Evolutionary conservation across 169 alveolate genomes (phyloP).

Genomic region (Cryptosporidium parvum): DNA sequence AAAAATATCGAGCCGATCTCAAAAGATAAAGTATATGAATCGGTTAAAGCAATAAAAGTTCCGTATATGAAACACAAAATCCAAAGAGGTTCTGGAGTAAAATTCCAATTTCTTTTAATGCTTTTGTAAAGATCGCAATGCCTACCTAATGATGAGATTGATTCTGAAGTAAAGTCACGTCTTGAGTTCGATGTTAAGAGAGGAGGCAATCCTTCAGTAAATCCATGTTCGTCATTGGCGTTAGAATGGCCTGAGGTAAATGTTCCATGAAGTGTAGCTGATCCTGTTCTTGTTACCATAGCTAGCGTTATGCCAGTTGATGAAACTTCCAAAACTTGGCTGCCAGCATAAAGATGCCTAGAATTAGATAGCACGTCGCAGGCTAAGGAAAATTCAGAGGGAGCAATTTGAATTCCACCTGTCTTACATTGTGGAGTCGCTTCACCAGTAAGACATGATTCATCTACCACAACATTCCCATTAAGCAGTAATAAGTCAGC

Average conservation of each 20-base stretch:
- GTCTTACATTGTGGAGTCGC: constrained; percentile 72
- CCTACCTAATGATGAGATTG: not conserved
- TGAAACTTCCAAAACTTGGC: constrained; percentile 39
- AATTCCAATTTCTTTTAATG: constrained; percentile 20
- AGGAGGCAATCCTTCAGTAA: not conserved
- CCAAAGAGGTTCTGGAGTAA: constrained; percentile 45
- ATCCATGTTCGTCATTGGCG: not conserved
- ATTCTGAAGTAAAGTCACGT: not conserved
- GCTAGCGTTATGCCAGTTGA: constrained; percentile 22
- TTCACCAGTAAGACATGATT: constrained; percentile 88
- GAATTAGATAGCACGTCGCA: not conserved
- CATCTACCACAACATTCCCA: constrained; percentile 86
- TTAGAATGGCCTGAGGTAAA: not conserved
- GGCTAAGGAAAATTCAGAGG: not conserved
- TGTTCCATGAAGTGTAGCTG: constrained; percentile 23
- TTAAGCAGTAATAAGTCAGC: constrained; percentile 85
- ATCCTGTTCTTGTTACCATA: constrained; percentile 47
- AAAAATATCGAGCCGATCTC: constrained; percentile 58
- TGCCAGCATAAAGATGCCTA: constrained; percentile 37
- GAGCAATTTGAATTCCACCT: not conserved
- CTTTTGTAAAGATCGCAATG: not conserved
- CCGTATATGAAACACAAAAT: constrained; percentile 44
- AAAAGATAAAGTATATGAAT: constrained; percentile 25
- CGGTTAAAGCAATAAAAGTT: constrained; percentile 23
- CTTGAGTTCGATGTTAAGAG: not conserved